Evolutionary conservation across 2,329 filamentous ascomycete species (phyloP), one percentile per base, ranked within the genome.

Genomic region (Ceratocystis albifundus): DNA sequence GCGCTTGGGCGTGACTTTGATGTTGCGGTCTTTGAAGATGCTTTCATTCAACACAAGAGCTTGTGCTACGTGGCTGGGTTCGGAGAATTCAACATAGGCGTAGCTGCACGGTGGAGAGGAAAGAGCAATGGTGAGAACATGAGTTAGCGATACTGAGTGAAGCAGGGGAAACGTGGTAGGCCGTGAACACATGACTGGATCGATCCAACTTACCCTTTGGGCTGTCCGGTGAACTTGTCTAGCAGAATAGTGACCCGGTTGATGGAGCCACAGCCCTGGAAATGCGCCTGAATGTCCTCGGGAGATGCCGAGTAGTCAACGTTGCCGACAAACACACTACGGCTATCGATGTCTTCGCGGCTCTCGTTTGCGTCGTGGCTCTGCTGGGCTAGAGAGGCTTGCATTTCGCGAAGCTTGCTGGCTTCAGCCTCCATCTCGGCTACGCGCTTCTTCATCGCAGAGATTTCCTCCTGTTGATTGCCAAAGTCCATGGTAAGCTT

Each of bases 191-290:
- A 22, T 22, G 1, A n/a, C 12, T 3, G 36, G 4, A 41, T 41
- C 48, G 4, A 41, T 41, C 48, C 61, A 44, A 73, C 87, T 77
- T 80, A 96, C 92, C 94, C 94, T 81, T 99, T 99, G n/a, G 94
- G 94, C 80, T 97, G 92, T 70, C 94, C 94, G 10, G 92, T 96
- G 74, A 96, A 97, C 80, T 99, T 99, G 79, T 99, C 94, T 71
- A 99, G 80, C 71, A 99, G 80, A 71, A 99, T 99, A 0, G 94
- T 99, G 68, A 99, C 94, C 69, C 94, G 88, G 77, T 99, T 99
- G 80, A 99, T 99, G 71, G 89, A 90, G 68, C 94, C 94, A 73
- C 91, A 96, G 80, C 87, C 95, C 80, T 96, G 91, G 79, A 99
- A 99, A 74, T 99, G 94, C 68, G 91, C 90, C 80, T 99, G 94